These are phyloP conservation scores for Pseudogymnoascus sp. DNA, from an alignment of 2,329 filamentous ascomycete species.

Conservation along the genomic window DNA sequence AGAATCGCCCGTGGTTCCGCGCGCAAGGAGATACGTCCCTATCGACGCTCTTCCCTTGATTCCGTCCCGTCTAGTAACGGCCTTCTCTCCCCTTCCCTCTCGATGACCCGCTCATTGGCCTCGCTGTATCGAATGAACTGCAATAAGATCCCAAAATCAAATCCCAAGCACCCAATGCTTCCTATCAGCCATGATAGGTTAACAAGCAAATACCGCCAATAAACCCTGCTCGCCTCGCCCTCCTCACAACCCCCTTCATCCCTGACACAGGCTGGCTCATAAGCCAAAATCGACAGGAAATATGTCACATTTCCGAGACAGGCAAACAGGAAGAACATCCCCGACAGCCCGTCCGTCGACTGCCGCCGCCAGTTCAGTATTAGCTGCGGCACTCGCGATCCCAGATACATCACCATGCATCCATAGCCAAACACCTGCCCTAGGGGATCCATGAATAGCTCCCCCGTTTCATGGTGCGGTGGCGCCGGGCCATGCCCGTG, in stretches of 20 bases:
- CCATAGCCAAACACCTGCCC: constrained; percentile 93
- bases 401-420: constrained; percentile 82
- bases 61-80: neutral
- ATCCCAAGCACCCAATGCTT: constrained; percentile 74
- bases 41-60: neutral
- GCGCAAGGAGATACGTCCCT: neutral
- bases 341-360: constrained; percentile 84
- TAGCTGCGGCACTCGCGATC: constrained; percentile 81
- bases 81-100: constrained; percentile 6
- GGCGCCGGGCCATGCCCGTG: constrained; percentile 18
- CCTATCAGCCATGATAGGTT: constrained; percentile 88
- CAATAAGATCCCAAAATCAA: constrained; percentile 80
- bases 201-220: constrained; percentile 75
- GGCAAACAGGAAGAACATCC: constrained; percentile 94
- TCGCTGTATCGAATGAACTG: constrained; percentile 79
- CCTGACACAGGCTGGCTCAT: constrained; percentile 60
- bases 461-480: constrained; percentile 25
- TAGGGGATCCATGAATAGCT: constrained; percentile 39
- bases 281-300: constrained; percentile 84
- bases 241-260: constrained; percentile 43
- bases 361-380: constrained; percentile 88
- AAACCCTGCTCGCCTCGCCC: constrained; percentile 60
- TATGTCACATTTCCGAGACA: constrained; percentile 93
- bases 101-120: neutral
- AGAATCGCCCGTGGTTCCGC: neutral